Conservation (phyloP, 2,329 filamentous ascomycete genomes). For the Reticulascus tulasneorum region DNA sequence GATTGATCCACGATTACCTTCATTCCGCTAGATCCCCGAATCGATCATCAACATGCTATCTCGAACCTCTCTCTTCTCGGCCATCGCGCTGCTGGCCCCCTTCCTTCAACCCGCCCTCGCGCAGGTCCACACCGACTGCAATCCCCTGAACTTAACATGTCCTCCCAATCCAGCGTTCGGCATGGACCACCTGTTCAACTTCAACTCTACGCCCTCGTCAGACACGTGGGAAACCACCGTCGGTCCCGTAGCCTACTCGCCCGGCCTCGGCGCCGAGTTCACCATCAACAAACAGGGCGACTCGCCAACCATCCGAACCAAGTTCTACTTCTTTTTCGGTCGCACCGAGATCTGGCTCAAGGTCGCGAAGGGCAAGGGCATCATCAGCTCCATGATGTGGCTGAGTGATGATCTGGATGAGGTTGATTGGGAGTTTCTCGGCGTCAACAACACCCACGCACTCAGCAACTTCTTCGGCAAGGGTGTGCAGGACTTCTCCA, state of each 20-base stretch:
- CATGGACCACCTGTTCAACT: constrained; percentile 57
- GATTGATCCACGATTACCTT: background rate
- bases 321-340: constrained; percentile 85
- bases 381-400: constrained; percentile 79
- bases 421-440: constrained; percentile 82
- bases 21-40: background rate
- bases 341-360: constrained; percentile 75
- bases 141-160: constrained; percentile 70
- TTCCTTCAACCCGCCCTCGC: constrained; percentile 50
- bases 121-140: constrained; percentile 75
- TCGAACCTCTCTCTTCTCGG: constrained; percentile 24
- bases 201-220: constrained; percentile 58
- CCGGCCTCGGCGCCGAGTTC: constrained; percentile 64
- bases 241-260: constrained; percentile 59
- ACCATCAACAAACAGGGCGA: constrained; percentile 66
- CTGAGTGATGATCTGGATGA: constrained; percentile 82
- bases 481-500: constrained; percentile 59
- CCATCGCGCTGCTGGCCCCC: constrained; percentile 36
- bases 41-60: constrained; percentile 17
- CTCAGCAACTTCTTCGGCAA: constrained; percentile 80
- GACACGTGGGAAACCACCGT: constrained; percentile 66
- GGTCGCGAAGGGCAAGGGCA: constrained; percentile 68
- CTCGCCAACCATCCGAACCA: constrained; percentile 73
- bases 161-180: constrained; percentile 68
- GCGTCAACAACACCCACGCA: constrained; percentile 58